These are phyloP conservation scores for Oryza officinalis DNA, from an alignment of 176 grass and related monocot genomes.

Conservation along the genomic window DNA sequence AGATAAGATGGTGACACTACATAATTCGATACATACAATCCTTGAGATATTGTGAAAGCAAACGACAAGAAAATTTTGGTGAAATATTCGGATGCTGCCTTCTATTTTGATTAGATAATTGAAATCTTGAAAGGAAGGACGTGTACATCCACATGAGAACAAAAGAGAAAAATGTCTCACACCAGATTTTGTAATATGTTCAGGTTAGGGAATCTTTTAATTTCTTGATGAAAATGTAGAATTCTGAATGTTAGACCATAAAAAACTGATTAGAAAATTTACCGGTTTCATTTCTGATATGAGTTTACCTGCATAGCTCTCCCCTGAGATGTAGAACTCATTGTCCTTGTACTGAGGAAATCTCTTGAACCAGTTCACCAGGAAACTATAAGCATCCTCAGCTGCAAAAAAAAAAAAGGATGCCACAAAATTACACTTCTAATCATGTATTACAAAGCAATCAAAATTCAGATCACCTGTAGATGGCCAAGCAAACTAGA, in stretches of 20 bases:
- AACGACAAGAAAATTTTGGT: not conserved
- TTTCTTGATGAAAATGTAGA: conserved; percentile 11
- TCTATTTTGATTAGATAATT: conserved; percentile 18
- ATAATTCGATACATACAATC: not conserved
- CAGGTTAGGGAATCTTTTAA: not conserved
- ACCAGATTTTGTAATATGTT: not conserved
- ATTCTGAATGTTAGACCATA: not conserved
- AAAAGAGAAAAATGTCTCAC: not conserved
- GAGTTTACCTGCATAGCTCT: conserved; percentile 78
- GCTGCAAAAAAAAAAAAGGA: conserved; percentile 29
- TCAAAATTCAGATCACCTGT: not conserved
- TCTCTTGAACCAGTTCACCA: conserved; percentile 63
- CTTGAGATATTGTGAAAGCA: conserved; percentile 8
- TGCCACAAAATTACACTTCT: not conserved
- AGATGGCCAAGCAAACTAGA: not conserved
- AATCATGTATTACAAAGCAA: conserved; percentile 13
- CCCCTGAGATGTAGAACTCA: conserved; percentile 76
- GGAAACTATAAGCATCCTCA: conserved; percentile 67
- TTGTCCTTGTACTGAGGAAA: conserved; percentile 64
- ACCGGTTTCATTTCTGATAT: not conserved
- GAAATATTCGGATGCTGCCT: not conserved
- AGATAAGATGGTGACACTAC: conserved; percentile 19
- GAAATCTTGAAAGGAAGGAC: conserved; percentile 3
- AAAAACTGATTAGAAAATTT: not conserved
- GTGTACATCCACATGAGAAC: not conserved